Base-by-base conservation (phyloP, 768 basidiomycete genomes). In the Leccinellum rugosiceps region DNA sequence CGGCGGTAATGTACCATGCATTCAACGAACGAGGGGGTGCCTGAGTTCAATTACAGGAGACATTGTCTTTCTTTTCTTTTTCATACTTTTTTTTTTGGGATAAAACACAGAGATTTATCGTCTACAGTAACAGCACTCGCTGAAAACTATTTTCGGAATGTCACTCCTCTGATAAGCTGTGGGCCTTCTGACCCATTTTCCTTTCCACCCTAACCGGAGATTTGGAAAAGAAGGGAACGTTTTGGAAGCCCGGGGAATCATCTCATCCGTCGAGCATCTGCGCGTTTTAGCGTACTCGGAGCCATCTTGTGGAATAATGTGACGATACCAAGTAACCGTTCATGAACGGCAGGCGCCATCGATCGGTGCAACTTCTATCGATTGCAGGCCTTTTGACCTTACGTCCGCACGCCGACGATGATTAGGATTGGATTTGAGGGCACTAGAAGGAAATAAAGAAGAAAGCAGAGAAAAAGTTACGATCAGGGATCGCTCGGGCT, bases 401-500 rank as follows among this genome's bases (percentile, higher is more conserved):
- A 60, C 52, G 61, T 65, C 64, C 65, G 58, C 57, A 19, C 65
- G 50, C 55, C 61, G 63, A 55, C 65, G 65, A 62, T 44, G 55
- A 43, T 13, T 19, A 19, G n/a, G 41, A 43, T 43, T 43, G 19
- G 41, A 43, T 43, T 19, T n/a, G n/a, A 13, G 19, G 41, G 19
- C 5, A 13, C 6, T 19, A 19, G 19, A 43, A 43, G 11, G 41
- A 43, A 43, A 21, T 19, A 11, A 43, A 21, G 19, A 43, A 41
- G 19, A 43, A 41, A 19, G 32, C 13, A 52, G 21, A 54, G 19
- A 50, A 23, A 25, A 58, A 66, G 21, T 14, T 46, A 46, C 32
- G 57, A 62, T 68, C 57, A 58, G 47, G 53, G 52, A 62, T 59
- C 63, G 56, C 59, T 55, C 21, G 50, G 45, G 51, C 53, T 43